Evolutionary conservation across 2,329 filamentous ascomycete genomes (phyloP), one percentile per base, ranked within the genome.

Genomic region (Aspergillus hortae): DNA sequence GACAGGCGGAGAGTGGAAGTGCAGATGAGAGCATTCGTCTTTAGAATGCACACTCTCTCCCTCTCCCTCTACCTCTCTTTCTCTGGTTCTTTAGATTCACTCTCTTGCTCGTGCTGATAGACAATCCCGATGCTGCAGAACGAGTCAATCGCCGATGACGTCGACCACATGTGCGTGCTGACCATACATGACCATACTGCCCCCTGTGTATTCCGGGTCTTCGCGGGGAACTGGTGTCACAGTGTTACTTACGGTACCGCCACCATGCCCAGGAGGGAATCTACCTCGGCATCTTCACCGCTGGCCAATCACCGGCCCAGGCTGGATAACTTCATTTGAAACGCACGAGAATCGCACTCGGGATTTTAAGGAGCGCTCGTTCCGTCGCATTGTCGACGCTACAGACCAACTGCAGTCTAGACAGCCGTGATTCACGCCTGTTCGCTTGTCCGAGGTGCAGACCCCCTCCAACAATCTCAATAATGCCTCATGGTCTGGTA

Each of bases 271-370:
- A 44, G 44, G 38, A 21, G 44, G 38, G 46, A 36, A 52, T 15
- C 21, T 46, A 46, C 53, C 53, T 55, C 53, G 53, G 53, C 38
- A 35, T 25, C 23, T 17, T n/a, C 38, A 4, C 14, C n/a, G 35
- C 14, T 6, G 12, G 35, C 50, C 49, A 53, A 49, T 51, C 53
- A 57, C 51, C 32, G 43, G 45, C 48, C 33, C 44, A 38, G 21
- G 33, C 46, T 42, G 40, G 21, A 30, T 35, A 33, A 33, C 40
- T 38, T 38, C 14, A n/a, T 23, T 25, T 30, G 45, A 51, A 45
- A 43, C 49, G 41, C 55, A 65, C 62, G 62, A 64, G 56, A 65
- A 65, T 55, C 54, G 40, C 23, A 57, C 51, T 67, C 65, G 65
- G 65, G 64, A 56, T 54, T 65, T 53, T 40, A 54, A 67, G 65